Conservation (phyloP, 768 basidiomycete species). For the Sporobolomyces roseus region DNA sequence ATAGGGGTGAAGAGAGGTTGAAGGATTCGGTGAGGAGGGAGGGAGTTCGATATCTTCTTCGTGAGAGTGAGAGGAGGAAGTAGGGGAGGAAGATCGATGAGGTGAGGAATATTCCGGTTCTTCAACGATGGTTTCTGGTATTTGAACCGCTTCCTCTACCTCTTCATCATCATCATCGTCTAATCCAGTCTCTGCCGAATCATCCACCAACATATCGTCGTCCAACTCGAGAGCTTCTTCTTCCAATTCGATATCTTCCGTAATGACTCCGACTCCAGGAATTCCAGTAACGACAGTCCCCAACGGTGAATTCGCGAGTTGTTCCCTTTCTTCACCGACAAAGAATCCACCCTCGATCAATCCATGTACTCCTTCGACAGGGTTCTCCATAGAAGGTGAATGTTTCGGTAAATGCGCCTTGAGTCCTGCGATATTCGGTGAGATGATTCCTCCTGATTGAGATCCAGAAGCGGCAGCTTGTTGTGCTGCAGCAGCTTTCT, state of each 20-base stretch:
- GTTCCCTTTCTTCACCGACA: constrained; percentile 31
- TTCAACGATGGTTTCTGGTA: no score
- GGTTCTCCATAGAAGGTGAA: constrained; percentile 32
- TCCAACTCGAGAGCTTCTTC: constrained; percentile 17
- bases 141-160: no score
- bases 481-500: constrained; percentile 7
- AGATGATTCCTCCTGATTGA: neutral
- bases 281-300: constrained; percentile 1
- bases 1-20: no score
- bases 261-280: constrained; percentile 5
- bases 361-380: constrained; percentile 40
- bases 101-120: no score
- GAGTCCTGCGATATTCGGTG: no score
- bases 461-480: neutral
- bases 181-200: constrained; percentile 19
- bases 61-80: constrained; percentile 8
- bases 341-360: constrained; percentile 38
- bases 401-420: constrained; percentile 13
- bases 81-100: neutral
- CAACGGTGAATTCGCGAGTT: constrained; percentile 3
- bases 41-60: constrained; percentile 4
- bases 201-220: constrained; percentile 32
- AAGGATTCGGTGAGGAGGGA: neutral
- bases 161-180: constrained; percentile 14
- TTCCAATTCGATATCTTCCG: constrained; percentile 9